Conservation (phyloP, 768 basidiomycete genomes). For the Tulasnella sp. region DNA sequence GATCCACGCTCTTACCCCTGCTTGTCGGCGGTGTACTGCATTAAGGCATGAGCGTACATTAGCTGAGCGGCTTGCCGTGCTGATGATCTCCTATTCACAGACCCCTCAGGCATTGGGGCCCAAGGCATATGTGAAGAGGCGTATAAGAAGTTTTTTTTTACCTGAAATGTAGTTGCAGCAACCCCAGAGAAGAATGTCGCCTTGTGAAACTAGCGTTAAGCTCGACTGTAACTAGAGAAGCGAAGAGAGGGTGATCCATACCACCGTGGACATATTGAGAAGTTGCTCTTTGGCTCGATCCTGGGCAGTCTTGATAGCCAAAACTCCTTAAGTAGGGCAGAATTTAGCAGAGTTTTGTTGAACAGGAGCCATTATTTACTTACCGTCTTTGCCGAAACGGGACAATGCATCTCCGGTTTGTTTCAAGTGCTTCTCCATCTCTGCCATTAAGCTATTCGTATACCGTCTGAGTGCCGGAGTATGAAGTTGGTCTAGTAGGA, state of each 20-base stretch:
- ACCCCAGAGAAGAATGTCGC: neutral
- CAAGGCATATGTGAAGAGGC: too few relatives aligned
- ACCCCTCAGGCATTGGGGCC: too few relatives aligned
- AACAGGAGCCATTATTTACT: neutral
- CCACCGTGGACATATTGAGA: slow-evolving; percentile 10
- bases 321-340: slow-evolving; percentile 44
- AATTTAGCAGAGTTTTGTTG: neutral
- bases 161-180: neutral
- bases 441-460: slow-evolving; percentile 47
- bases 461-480: slow-evolving; percentile 62
- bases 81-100: too few relatives aligned
- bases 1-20: neutral
- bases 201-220: neutral
- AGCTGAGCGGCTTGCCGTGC: neutral
- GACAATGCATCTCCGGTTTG: slow-evolving; percentile 53
- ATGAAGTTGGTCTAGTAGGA: slow-evolving; percentile 48
- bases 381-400: slow-evolving; percentile 67
- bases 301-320: slow-evolving; percentile 44
- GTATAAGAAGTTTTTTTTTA: neutral
- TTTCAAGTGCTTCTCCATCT: slow-evolving; percentile 65
- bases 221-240: neutral
- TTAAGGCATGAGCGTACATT: neutral
- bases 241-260: neutral
- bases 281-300: neutral
- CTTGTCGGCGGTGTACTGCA: neutral